A percentile compares a stretch with the other conserved stretches of the same genome.
These are phyloP conservation scores for Pythium coloratum DNA, from an alignment of 352 stramenopile genomes.

Conservation along the genomic window DNA sequence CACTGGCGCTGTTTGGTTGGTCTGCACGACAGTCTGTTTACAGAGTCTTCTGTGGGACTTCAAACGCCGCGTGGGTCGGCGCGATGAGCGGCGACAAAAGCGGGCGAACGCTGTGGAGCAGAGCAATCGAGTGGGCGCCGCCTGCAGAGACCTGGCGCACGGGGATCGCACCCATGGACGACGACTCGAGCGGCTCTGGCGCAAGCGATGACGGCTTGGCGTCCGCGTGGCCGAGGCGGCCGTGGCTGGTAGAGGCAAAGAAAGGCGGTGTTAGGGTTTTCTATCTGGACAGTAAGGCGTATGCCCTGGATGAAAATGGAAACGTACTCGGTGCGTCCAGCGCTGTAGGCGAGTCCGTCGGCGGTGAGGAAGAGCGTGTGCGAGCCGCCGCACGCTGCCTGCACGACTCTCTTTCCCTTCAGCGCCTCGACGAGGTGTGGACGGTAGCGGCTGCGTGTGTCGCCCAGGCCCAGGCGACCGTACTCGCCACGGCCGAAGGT, in stretches of 20 bases:
- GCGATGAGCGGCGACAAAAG: slow-evolving; percentile 66
- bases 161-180: slow-evolving; percentile 44
- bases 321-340: slow-evolving; percentile 81
- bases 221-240: slow-evolving; percentile 57
- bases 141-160: slow-evolving; percentile 73
- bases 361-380: slow-evolving; percentile 89
- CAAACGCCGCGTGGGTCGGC: slow-evolving; percentile 21
- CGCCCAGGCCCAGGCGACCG: slow-evolving; percentile 83
- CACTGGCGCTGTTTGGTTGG: neutral
- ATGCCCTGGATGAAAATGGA: neutral
- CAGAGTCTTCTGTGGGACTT: slow-evolving; percentile 23
- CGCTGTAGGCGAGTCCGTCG: slow-evolving; percentile 83
- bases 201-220: slow-evolving; percentile 48
- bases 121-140: slow-evolving; percentile 68
- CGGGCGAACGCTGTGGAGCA: slow-evolving; percentile 63
- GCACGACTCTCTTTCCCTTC: slow-evolving; percentile 59
- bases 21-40: slow-evolving; percentile 1
- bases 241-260: slow-evolving; percentile 41
- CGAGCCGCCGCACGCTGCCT: slow-evolving; percentile 67
- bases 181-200: slow-evolving; percentile 48
- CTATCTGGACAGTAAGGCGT: neutral
- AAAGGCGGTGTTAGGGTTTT: neutral
- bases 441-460: slow-evolving; percentile 66
- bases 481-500: slow-evolving; percentile 79
- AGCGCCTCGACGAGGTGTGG: slow-evolving; percentile 70